Conservation (phyloP, 163 green algal genomes). For the Trebouxiophyceae sp. region DNA sequence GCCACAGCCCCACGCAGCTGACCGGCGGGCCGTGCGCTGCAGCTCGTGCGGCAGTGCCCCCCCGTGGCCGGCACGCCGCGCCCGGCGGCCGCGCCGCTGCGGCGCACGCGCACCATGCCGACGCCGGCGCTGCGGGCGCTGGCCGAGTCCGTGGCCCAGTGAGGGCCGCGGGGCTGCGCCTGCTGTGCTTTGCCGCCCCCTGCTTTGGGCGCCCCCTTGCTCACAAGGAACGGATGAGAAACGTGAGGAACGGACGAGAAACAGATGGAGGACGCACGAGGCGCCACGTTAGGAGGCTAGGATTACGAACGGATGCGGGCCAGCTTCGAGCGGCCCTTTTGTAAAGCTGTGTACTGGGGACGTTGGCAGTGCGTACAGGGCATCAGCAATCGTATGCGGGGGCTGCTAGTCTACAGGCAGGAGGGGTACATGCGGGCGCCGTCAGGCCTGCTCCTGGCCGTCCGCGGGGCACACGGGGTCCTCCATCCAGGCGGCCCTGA, state of each 20-base stretch:
- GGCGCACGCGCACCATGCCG: slow-evolving; percentile 3
- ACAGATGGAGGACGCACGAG: not conserved
- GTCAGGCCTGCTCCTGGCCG: not conserved
- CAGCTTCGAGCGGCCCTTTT: not conserved
- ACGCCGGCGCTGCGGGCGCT: not conserved
- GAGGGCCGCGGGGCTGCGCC: too few species aligned
- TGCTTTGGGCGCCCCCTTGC: not conserved
- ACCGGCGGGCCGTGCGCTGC: too few species aligned
- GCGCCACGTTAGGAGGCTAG: not conserved
- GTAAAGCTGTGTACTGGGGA: not conserved
- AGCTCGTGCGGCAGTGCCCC: not conserved
- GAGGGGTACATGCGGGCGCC: too few species aligned
- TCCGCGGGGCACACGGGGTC: not conserved
- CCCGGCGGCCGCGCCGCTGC: not conserved
- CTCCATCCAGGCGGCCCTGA: slow-evolving; percentile 39
- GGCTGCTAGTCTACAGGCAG: too few species aligned
- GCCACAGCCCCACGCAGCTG: too few species aligned
- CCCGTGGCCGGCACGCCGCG: not conserved
- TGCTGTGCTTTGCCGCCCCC: too few species aligned
- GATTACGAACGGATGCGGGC: not conserved
- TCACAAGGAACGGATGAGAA: not conserved
- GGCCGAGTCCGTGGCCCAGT: too few species aligned
- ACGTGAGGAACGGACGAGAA: not conserved
- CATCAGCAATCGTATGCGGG: too few species aligned
- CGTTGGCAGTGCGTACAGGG: not conserved